These are phyloP conservation scores for Ceratocystis eucalypticola DNA, from an alignment of 2,329 filamentous ascomycete species.

Conservation along the genomic window DNA sequence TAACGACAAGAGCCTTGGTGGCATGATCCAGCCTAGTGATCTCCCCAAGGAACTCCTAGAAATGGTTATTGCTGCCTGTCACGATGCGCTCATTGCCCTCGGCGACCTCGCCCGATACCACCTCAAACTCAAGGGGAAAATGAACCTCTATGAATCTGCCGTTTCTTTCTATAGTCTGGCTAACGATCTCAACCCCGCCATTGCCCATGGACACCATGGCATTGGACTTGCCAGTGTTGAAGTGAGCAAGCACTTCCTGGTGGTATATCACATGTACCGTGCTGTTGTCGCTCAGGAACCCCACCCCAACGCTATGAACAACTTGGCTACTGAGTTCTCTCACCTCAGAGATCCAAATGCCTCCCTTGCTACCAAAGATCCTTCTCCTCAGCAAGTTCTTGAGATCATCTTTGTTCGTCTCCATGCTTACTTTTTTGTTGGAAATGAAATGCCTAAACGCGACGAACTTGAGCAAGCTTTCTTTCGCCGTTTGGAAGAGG, in stretches of 20 bases:
- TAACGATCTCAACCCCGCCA: constrained; percentile 60
- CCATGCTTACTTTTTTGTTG: constrained; percentile 72
- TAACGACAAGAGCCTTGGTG: not conserved
- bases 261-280: constrained; percentile 81
- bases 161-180: constrained; percentile 77
- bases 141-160: constrained; percentile 64
- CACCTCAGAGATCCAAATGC: constrained; percentile 29
- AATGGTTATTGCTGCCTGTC: constrained; percentile 59
- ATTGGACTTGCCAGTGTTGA: constrained; percentile 73
- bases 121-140: constrained; percentile 56
- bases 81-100: constrained; percentile 70
- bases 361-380: constrained; percentile 23
- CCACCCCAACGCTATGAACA: constrained; percentile 58
- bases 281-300: constrained; percentile 62
- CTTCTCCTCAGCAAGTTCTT: constrained; percentile 45
- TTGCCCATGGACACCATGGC: constrained; percentile 78
- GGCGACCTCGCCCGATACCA: constrained; percentile 87
- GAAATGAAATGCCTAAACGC: constrained; percentile 58
- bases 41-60: constrained; percentile 38
- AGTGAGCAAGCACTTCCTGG: constrained; percentile 65
- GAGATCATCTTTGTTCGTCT: constrained; percentile 73
- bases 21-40: constrained; percentile 26
- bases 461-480: constrained; percentile 78
- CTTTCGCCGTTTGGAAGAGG: constrained; percentile 52
- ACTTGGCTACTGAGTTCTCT: constrained; percentile 67